These are phyloP conservation scores for Serendipita sp. DNA, from an alignment of 1,284 basidiomycete species.

Conservation along the genomic window DNA sequence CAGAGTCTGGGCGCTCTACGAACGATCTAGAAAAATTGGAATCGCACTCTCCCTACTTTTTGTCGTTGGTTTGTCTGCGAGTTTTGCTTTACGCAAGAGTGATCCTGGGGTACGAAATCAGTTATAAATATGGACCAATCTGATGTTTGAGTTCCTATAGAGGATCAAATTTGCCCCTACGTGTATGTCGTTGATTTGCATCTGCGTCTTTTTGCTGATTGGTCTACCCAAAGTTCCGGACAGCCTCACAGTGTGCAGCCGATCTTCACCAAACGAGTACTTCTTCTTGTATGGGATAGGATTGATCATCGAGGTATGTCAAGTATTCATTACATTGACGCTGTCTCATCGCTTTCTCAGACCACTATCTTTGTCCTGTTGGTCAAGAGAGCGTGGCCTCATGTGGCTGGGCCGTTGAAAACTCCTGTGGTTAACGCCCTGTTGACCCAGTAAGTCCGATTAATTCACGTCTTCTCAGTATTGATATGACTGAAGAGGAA, in stretches of 20 bases:
- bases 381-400: not conserved
- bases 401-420: not conserved
- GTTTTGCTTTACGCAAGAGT: not conserved
- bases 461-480: not conserved
- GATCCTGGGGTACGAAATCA: not conserved
- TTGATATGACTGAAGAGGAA: not conserved
- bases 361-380: not conserved
- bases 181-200: not conserved
- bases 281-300: not conserved
- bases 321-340: not conserved
- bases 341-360: not conserved
- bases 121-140: not conserved
- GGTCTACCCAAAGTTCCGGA: not conserved
- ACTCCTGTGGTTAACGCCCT: not conserved
- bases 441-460: not conserved
- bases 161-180: not conserved
- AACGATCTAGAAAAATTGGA: not conserved
- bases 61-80: not conserved
- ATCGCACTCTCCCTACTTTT: not conserved
- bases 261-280: constrained; percentile 4
- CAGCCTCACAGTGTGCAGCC: not conserved
- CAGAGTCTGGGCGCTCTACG: constrained; percentile 4
- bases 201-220: not conserved
- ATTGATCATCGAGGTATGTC: not conserved
- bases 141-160: not conserved